Evolutionary conservation across 768 basidiomycete species (phyloP).

Genomic region (Omphalotus guepiniiformis): DNA sequence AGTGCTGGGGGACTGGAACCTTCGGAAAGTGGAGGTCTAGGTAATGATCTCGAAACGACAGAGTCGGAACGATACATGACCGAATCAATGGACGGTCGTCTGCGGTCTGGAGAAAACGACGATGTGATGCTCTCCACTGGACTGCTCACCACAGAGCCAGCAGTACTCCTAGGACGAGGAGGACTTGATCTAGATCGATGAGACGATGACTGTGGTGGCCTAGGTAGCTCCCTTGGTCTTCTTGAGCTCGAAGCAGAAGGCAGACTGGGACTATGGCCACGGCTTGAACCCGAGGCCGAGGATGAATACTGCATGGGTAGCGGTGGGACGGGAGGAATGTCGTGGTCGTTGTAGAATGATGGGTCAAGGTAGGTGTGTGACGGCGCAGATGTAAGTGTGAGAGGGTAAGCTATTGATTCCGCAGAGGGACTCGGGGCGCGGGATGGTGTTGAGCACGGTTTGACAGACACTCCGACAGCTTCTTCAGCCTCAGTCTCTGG

Average conservation of each 20-base stretch:
- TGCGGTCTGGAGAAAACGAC: neutral
- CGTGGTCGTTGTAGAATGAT: constrained; percentile 29
- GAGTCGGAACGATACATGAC: neutral
- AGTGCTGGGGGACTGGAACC: constrained; percentile 6
- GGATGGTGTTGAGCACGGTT: constrained; percentile 21
- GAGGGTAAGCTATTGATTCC: constrained; percentile 43
- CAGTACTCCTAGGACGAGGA: constrained; percentile 20
- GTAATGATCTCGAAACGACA: neutral
- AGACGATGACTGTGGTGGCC: constrained; percentile 21
- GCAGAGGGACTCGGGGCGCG: constrained; percentile 40
- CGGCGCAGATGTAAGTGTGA: constrained; percentile 37
- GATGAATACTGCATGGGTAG: constrained; percentile 29
- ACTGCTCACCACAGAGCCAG: too few species aligned
- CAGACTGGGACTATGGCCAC: constrained; percentile 14
- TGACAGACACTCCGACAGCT: constrained; percentile 10
- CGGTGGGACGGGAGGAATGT: constrained; percentile 31
- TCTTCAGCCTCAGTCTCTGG: constrained; percentile 17
- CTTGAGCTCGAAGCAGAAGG: constrained; percentile 8
- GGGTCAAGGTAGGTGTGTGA: constrained; percentile 42
- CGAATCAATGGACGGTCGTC: constrained; percentile 2
- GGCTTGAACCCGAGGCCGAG: constrained; percentile 11
- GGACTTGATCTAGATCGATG: constrained; percentile 35
- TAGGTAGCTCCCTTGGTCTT: constrained; percentile 13
- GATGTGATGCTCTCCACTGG: constrained; percentile 6
- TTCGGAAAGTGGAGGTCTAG: constrained; percentile 4